Evolutionary conservation across 2,329 filamentous ascomycete species (phyloP).

Genomic region (Fonsecaea multimorphosa): DNA sequence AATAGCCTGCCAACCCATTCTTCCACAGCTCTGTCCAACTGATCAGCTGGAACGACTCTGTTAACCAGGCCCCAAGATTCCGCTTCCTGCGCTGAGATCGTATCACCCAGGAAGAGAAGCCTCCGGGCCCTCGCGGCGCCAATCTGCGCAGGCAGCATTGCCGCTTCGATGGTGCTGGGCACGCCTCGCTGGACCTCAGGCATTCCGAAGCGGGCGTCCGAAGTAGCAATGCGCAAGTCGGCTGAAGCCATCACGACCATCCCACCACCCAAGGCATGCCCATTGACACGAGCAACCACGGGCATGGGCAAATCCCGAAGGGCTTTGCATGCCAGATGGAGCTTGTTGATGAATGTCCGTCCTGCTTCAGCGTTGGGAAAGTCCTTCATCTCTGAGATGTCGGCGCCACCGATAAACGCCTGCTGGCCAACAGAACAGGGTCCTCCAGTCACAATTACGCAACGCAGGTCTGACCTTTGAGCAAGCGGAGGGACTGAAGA

Average conservation of each 20-base stretch:
- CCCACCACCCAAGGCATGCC: slow-evolving; percentile 48
- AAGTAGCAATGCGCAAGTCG: slow-evolving; percentile 47
- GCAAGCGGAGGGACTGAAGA: slow-evolving; percentile 34
- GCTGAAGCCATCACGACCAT: slow-evolving; percentile 47
- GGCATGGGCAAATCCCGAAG: slow-evolving; percentile 48
- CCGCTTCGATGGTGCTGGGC: slow-evolving; percentile 49
- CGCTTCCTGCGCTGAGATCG: slow-evolving; percentile 43
- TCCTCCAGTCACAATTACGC: slow-evolving; percentile 31
- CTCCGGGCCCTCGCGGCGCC: slow-evolving; percentile 47
- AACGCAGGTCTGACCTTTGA: slow-evolving; percentile 17
- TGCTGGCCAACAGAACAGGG: background rate
- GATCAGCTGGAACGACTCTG: slow-evolving; percentile 42
- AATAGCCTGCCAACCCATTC: slow-evolving; percentile 43
- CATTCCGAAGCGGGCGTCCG: slow-evolving; percentile 47
- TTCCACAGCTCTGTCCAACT: slow-evolving; percentile 43
- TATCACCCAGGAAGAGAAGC: slow-evolving; percentile 47
- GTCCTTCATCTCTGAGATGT: slow-evolving; percentile 35
- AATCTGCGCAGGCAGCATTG: slow-evolving; percentile 47
- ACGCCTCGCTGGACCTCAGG: slow-evolving; percentile 49
- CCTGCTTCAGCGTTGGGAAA: slow-evolving; percentile 41
- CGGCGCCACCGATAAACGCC: slow-evolving; percentile 20
- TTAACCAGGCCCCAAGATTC: slow-evolving; percentile 48
- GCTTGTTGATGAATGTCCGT: slow-evolving; percentile 21
- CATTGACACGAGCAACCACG: slow-evolving; percentile 48
- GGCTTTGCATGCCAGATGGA: slow-evolving; percentile 40